phyloP scores from a whole-genome alignment of 352 stramenopile genomes.

The Sclerospora graminicola region DNA sequence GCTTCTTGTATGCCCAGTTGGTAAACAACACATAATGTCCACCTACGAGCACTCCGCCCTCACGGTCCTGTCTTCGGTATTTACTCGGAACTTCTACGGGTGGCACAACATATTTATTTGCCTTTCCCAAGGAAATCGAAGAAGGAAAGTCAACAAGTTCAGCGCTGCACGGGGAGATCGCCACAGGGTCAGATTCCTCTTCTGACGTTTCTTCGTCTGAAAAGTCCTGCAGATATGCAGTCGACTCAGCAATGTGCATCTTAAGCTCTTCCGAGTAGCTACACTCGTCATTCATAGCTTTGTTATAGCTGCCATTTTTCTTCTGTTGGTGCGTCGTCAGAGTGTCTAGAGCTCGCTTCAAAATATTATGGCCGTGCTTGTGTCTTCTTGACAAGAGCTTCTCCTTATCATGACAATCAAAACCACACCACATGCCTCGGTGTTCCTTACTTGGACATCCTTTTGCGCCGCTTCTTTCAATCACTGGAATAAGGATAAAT shows the following conservation, averaged over 20 bases:
- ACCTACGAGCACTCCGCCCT: conserved; percentile 22
- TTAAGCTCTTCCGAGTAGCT: conserved; percentile 19
- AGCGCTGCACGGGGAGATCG: conserved; percentile 9
- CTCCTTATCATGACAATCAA: no score
- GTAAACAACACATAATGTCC: conserved; percentile 24
- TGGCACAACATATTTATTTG: conserved; percentile 13
- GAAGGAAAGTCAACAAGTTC: conserved; percentile 13
- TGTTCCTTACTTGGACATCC: no score
- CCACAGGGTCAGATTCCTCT: conserved; percentile 2
- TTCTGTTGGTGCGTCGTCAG: no score
- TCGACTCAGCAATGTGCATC: conserved; percentile 15
- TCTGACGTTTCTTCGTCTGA: conserved; percentile 6
- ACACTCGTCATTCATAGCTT: no score
- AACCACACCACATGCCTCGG: no score
- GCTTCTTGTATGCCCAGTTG: conserved; percentile 22
- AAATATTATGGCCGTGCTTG: no score
- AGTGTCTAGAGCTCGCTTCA: no score
- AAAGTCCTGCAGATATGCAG: conserved; percentile 5
- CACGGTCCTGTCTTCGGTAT: conserved; percentile 21
- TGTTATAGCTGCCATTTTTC: no score
- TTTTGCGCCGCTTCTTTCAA: no score
- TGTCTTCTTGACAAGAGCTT: no score
- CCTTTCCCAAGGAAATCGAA: not conserved
- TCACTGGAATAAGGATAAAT: no score
- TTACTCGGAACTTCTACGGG: conserved; percentile 21